Evolutionary conservation across 805 yeast genomes (phyloP).

Genomic region (Kregervanrija delftensis): DNA sequence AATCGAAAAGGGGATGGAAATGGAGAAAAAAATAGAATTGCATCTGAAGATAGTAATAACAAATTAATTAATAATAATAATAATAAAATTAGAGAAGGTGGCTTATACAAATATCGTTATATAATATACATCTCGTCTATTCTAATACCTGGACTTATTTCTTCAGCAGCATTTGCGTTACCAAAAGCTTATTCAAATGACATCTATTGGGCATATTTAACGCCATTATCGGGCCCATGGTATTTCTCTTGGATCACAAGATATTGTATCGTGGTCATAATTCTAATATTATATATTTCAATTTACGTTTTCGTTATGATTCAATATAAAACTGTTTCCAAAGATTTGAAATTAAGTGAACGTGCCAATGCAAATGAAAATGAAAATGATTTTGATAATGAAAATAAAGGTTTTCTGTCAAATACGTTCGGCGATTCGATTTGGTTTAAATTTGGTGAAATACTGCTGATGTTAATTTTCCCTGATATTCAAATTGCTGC

Average conservation of each 20-base stretch:
- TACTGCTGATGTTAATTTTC: constrained; percentile 22
- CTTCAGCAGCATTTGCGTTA: constrained; percentile 62
- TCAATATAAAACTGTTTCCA: constrained; percentile 45
- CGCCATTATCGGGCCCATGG: constrained; percentile 68
- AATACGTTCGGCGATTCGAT: constrained; percentile 21
- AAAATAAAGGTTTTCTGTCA: constrained; percentile 1
- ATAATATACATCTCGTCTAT: constrained; percentile 53
- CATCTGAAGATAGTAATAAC: background rate
- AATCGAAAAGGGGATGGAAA: background rate
- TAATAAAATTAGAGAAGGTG: constrained; percentile 51
- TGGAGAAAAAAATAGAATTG: background rate
- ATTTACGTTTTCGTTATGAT: constrained; percentile 67
- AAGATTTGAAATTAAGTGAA: constrained; percentile 6
- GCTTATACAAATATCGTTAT: constrained; percentile 53
- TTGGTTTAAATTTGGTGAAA: constrained; percentile 26
- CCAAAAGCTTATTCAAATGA: constrained; percentile 52
- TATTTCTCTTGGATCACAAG: constrained; percentile 81
- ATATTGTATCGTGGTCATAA: constrained; percentile 54
- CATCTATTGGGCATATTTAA: constrained; percentile 70
- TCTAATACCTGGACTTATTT: constrained; percentile 57
- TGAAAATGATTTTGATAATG: constrained; percentile 1
- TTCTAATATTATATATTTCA: constrained; percentile 57
- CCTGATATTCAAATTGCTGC: constrained; percentile 27
- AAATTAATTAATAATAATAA: background rate
- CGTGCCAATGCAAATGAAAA: background rate